These are phyloP conservation scores for Kwoniella dendrophila DNA, from an alignment of 768 basidiomycete species.

Conservation along the genomic window DNA sequence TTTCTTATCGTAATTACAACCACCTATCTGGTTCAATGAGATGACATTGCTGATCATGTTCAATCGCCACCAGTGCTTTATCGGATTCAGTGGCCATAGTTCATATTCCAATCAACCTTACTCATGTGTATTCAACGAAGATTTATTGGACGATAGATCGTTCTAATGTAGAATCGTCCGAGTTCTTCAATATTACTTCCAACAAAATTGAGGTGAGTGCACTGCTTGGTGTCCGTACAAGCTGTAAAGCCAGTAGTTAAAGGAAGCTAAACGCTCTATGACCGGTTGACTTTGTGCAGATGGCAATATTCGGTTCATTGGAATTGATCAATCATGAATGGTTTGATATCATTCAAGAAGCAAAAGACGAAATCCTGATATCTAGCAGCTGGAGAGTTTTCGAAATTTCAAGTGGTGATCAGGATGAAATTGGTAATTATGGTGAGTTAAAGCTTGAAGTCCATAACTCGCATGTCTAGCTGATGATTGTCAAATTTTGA, in stretches of 20 bases:
- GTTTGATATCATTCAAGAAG: conserved; percentile 5
- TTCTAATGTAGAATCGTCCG: conserved; percentile 25
- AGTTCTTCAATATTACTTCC: conserved; percentile 50
- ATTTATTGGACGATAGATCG: conserved; percentile 48
- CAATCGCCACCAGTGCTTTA: conserved; percentile 25
- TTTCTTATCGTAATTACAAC: not conserved
- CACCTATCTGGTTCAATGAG: not conserved
- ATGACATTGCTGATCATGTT: not conserved
- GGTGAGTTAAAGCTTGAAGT: conserved; percentile 28
- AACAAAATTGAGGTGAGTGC: conserved; percentile 46
- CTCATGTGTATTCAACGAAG: conserved; percentile 24
- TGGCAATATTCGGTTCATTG: conserved; percentile 44
- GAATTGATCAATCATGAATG: conserved; percentile 39
- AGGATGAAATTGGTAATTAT: conserved; percentile 37
- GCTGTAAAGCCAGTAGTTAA: not conserved
- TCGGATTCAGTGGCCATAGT: conserved; percentile 42
- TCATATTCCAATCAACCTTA: conserved; percentile 39
- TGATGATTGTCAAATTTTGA: not conserved
- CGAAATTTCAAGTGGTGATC: conserved; percentile 46
- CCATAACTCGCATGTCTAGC: not conserved
- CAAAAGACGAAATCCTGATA: conserved; percentile 28
- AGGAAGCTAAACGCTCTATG: not conserved
- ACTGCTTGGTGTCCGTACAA: not conserved
- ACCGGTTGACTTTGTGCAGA: conserved; percentile 21
- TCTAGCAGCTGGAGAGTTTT: conserved; percentile 44